A percentile compares a stretch with the other conserved stretches of the same genome.
phyloP scores from a whole-genome alignment of 345 rosid species.

The Punica granatum region DNA sequence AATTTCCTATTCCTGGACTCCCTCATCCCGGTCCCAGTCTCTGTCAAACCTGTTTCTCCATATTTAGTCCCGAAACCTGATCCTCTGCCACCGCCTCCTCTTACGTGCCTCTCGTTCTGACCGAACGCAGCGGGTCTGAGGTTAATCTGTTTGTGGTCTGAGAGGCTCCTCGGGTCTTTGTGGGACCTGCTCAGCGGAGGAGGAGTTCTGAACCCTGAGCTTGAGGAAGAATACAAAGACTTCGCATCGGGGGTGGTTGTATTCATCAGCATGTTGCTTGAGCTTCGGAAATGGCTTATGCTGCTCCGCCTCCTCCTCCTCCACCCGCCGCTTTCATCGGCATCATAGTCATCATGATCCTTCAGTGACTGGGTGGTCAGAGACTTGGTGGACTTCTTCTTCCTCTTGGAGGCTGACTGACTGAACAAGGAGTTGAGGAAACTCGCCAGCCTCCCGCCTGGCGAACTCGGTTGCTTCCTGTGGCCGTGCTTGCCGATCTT shows the following conservation, averaged over 20 bases:
- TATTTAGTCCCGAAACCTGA: neutral
- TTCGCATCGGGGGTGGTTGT: constrained; percentile 22
- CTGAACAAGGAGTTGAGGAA: constrained; percentile 84
- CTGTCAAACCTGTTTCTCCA: neutral
- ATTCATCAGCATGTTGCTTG: constrained; percentile 24
- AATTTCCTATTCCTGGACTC: constrained; percentile 19
- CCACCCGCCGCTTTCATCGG: constrained; percentile 32
- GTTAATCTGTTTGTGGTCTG: constrained; percentile 42
- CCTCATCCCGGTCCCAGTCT: constrained; percentile 1
- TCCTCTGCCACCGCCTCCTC: constrained; percentile 9
- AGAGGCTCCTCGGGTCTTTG: constrained; percentile 42
- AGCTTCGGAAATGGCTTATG: constrained; percentile 75
- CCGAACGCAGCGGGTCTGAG: constrained; percentile 10
- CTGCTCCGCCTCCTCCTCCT: constrained; percentile 80
- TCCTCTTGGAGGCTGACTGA: constrained; percentile 68
- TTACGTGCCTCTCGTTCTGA: constrained; percentile 15
- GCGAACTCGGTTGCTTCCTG: constrained; percentile 81
- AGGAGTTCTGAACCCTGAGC: constrained; percentile 71
- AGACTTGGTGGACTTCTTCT: constrained; percentile 41
- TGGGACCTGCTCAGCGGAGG: constrained; percentile 61
- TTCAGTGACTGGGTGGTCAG: constrained; percentile 31
- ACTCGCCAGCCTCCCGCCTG: constrained; percentile 79
- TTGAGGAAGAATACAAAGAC: constrained; percentile 51
- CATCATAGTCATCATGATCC: constrained; percentile 46
- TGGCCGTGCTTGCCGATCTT: constrained; percentile 47